A percentile compares a stretch with the other conserved stretches of the same genome.
Conservation (phyloP, 805 yeast species). For the Metschnikowia koreensis region DNA sequence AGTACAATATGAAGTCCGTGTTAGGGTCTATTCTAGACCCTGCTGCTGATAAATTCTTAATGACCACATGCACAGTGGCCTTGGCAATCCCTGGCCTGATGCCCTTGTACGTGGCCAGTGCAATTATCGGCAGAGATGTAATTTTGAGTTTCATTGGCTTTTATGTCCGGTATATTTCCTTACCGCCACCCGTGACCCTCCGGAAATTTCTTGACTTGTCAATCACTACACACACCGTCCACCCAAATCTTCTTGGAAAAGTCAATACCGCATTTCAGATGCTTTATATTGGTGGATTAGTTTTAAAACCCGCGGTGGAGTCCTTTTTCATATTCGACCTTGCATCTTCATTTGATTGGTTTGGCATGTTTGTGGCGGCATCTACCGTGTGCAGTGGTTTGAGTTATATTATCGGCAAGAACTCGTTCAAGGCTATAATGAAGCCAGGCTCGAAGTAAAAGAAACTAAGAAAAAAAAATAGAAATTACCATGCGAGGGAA, state of each 20-base stretch:
- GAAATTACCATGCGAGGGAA: slow-evolving; percentile 10
- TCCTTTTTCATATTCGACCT: slow-evolving; percentile 14
- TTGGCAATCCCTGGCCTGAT: slow-evolving; percentile 65
- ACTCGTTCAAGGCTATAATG: slow-evolving; percentile 52
- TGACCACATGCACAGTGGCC: slow-evolving; percentile 82
- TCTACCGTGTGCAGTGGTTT: slow-evolving; percentile 80
- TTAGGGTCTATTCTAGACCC: slow-evolving; percentile 94
- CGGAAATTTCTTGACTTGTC: slow-evolving; percentile 69
- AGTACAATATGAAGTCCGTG: slow-evolving; percentile 69
- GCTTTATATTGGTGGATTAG: slow-evolving; percentile 67
- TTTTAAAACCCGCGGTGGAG: slow-evolving; percentile 34
- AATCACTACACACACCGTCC: slow-evolving; percentile 80
- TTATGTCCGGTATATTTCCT: slow-evolving; percentile 65
- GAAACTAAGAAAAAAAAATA: too few species aligned
- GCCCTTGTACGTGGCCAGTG: slow-evolving; percentile 59
- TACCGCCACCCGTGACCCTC: slow-evolving; percentile 75
- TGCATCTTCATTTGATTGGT: slow-evolving; percentile 21
- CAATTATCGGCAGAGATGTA: slow-evolving; percentile 84
- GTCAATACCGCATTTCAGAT: slow-evolving; percentile 90
- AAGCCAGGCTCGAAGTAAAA: slow-evolving; percentile 1
- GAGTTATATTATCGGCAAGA: slow-evolving; percentile 67
- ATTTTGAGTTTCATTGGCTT: slow-evolving; percentile 70
- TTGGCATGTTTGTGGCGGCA: slow-evolving; percentile 32
- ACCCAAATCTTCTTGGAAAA: slow-evolving; percentile 83
- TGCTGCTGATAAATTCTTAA: slow-evolving; percentile 86